Base-by-base conservation (phyloP, 768 basidiomycete genomes). In the Filobasidium floriforme region DNA sequence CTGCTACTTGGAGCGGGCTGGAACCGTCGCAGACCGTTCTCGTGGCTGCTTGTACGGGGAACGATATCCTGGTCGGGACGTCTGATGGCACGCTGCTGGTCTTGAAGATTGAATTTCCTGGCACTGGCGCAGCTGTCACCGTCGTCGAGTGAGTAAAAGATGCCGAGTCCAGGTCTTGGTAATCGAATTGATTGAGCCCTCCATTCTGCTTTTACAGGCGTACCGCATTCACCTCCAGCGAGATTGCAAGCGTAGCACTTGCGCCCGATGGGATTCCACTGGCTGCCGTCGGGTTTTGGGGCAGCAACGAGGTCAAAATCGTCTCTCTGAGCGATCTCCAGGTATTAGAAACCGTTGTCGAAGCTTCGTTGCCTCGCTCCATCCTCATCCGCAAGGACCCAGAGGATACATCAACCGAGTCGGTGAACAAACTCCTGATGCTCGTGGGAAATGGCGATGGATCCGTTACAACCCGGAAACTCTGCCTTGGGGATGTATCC, bases 401-500 rank as follows among this genome's bases (percentile, higher is more conserved):
- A 18, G 46, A 15, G 22, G 46, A 22, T 15, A 24, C 54, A 14
- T 72, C 74, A 7, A 59, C 72, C 32, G 70, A 63, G 1, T 62
- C 68, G 10, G 66, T 66, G 1, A 66, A 62, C 40, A 68, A 68
- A 10, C 55, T 71, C 0, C 71, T 69, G 32, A 61, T 78, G 6
- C 67, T 78, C 12, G 73, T 73, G 28, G 77, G 77, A 3, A 46
- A 73, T 19, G 73, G 73, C 57, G 73, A 76, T 69, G 77, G 77
- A 12, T 22, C 57, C 14, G 60, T 66, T 7, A 22, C 49, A n/a
- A 51, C 64, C 74, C 54, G 64, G 41, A 22, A 9, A n/a, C 59
- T 22, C 46, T 49, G 46, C 46, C 22, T 49, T 14, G 46, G 12
- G 32, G 32, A 37, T 37, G 32, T 9, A 37, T 37, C 32, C 32